phyloP scores from a whole-genome alignment of 1,284 basidiomycete species.

The Inonotus hispidus region DNA sequence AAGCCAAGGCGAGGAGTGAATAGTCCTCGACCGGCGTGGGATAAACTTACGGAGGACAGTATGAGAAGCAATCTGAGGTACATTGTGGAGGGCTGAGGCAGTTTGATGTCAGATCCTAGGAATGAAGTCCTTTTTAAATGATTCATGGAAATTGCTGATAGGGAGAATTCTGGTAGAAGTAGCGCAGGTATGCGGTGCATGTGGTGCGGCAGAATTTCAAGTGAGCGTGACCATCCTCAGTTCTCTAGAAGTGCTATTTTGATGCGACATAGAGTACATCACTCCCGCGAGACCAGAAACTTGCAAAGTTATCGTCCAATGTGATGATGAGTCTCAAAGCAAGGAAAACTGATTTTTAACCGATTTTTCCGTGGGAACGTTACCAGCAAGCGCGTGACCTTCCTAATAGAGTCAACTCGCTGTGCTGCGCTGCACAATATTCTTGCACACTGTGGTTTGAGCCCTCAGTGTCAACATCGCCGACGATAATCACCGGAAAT shows the following conservation, averaged over 20 bases:
- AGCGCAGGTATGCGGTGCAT: neutral
- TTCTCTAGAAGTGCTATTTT: neutral
- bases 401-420: no score
- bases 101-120: neutral
- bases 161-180: neutral
- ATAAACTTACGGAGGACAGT: neutral
- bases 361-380: no score
- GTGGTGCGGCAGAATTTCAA: neutral
- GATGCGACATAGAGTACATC: no score
- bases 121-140: neutral
- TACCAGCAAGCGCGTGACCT: no score
- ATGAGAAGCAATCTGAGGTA: no score
- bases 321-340: no score
- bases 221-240: neutral
- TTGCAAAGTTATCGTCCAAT: no score
- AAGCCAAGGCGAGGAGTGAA: neutral
- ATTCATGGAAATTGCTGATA: neutral
- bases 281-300: no score
- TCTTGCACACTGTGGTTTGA: no score
- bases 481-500: neutral
- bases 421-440: no score
- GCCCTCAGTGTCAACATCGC: neutral
- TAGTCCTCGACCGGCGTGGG: neutral
- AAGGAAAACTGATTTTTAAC: no score
- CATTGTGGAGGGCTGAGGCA: neutral